These are phyloP conservation scores for Penicillium dipodomyicola DNA, from an alignment of 495 filamentous ascomycete genomes.

Conservation along the genomic window DNA sequence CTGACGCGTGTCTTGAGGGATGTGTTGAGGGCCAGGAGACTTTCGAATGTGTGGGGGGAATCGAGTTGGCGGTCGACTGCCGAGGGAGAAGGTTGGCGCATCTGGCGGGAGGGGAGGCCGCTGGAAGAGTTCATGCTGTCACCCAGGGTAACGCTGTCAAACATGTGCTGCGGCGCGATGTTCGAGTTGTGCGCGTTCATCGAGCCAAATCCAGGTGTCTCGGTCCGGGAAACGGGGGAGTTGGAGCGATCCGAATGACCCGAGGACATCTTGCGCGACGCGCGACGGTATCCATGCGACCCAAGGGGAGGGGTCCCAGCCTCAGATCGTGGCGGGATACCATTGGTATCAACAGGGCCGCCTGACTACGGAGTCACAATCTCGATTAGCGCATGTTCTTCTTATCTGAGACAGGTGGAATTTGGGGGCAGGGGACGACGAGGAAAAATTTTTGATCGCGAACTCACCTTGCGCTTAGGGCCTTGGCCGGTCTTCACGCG, in stretches of 20 bases:
- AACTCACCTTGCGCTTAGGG: conserved; percentile 81
- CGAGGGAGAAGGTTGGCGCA: conserved; percentile 69
- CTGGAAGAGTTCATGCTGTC: conserved; percentile 63
- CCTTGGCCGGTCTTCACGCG: conserved; percentile 89
- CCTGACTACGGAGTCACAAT: conserved; percentile 40
- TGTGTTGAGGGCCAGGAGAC: conserved; percentile 71
- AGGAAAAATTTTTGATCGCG: conserved; percentile 27
- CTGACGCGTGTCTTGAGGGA: conserved; percentile 84
- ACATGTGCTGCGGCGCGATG: conserved; percentile 73
- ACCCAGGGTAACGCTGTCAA: conserved; percentile 69
- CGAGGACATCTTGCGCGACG: conserved; percentile 68
- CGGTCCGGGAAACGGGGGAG: conserved; percentile 83
- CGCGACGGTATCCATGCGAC: conserved; percentile 57
- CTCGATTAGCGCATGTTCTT: conserved; percentile 34
- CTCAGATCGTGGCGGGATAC: conserved; percentile 57
- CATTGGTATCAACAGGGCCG: conserved; percentile 53
- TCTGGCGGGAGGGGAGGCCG: conserved; percentile 48
- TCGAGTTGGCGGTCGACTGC: conserved; percentile 74
- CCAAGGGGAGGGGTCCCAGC: conserved; percentile 52
- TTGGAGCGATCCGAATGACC: conserved; percentile 75
- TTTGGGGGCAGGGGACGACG: conserved; percentile 6
- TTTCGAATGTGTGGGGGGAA: conserved; percentile 75
- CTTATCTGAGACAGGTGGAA: conserved; percentile 20
- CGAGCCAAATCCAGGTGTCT: conserved; percentile 69
- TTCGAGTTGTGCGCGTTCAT: conserved; percentile 64